These are phyloP conservation scores for Intubia oerlemansii DNA, from an alignment of 2,329 filamentous ascomycete genomes.

Conservation along the genomic window DNA sequence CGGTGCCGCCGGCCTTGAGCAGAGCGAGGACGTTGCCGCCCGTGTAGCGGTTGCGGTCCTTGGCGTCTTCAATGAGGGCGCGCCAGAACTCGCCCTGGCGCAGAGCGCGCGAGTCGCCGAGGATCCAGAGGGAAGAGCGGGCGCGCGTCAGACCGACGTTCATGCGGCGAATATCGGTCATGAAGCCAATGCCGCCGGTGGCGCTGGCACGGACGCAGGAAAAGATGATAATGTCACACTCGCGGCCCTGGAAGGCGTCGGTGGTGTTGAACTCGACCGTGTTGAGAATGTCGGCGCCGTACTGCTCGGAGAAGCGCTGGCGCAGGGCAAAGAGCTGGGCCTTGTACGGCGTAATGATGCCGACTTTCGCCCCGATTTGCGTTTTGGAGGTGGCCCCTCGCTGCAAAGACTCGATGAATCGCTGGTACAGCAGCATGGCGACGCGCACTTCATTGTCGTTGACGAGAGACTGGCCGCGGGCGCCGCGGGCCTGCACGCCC, in stretches of 20 bases:
- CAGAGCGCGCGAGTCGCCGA: conserved; percentile 77
- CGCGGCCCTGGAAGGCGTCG: conserved; percentile 90
- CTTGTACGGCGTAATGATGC: conserved; percentile 97
- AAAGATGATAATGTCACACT: conserved; percentile 97
- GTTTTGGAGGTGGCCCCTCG: too few relatives aligned
- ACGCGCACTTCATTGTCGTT: conserved; percentile 75
- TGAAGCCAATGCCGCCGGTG: conserved; percentile 93
- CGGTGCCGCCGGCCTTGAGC: conserved; percentile 12
- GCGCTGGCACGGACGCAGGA: conserved; percentile 87
- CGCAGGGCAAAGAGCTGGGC: conserved; percentile 71
- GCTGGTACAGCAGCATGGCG: conserved; percentile 65
- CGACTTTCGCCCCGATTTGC: conserved; percentile 44
- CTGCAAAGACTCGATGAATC: too few relatives aligned
- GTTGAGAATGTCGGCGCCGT: conserved; percentile 53
- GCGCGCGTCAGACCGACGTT: conserved; percentile 95
- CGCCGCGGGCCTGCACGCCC: conserved; percentile 65
- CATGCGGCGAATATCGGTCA: conserved; percentile 96
- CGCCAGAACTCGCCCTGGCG: conserved; percentile 81
- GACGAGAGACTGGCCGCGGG: conserved; percentile 70
- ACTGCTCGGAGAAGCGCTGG: conserved; percentile 47
- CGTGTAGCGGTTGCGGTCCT: conserved; percentile 53
- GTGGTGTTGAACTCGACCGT: conserved; percentile 96
- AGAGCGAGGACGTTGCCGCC: conserved; percentile 34
- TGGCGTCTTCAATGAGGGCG: conserved; percentile 65
- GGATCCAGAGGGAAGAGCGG: conserved; percentile 88